Evolutionary conservation across 306 rosid genomes (phyloP), one percentile per base, ranked within the genome.

Genomic region (Parietaria judaica): DNA sequence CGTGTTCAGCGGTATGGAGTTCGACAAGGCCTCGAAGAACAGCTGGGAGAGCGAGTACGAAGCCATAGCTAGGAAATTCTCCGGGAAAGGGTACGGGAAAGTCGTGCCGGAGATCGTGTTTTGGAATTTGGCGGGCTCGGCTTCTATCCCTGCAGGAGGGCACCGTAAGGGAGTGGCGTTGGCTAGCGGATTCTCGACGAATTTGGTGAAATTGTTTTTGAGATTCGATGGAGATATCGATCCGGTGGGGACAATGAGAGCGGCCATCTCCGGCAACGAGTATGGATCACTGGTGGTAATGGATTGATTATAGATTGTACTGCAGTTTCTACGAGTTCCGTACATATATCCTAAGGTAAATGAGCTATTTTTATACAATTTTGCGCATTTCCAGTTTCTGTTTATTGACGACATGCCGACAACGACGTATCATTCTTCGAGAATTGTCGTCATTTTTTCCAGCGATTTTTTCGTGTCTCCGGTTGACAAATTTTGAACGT

Each of bases 1-100:
- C 16, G 86, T 81, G 11, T 87, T 87, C 55, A 87, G 88, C 52
- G 88, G 80, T 54, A 87, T 87, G 90, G 95, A 87, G 65, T 87
- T 87, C 48, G 86, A 84, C 66, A 0, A 68, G 37, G 87, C 87
- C 0, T 80, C 86, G 0, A 0, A 0, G 0, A 74, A 78, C 10
- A 3, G 55, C 12, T 86, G 90, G 95, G 95, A 86, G 74, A 83
- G 88, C 0, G 90, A 86, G 52, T 86, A 86, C 43, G 73, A 74
- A 54, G 84, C 72, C 12, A 81, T 86, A 43, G 56, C 47, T 12
- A 81, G 79, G 69, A 83, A 81, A 65, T 86, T 58, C 36, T 45
- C 3, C 11, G 74, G 79, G 65, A 84, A 72, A 36, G 88, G 88
- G 39, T 83, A 77, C 16, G 82, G 77, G 11, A 35, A 56, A 45